These are phyloP conservation scores for Cladosporium phlei DNA, from an alignment of 2,329 filamentous ascomycete genomes.

Conservation along the genomic window DNA sequence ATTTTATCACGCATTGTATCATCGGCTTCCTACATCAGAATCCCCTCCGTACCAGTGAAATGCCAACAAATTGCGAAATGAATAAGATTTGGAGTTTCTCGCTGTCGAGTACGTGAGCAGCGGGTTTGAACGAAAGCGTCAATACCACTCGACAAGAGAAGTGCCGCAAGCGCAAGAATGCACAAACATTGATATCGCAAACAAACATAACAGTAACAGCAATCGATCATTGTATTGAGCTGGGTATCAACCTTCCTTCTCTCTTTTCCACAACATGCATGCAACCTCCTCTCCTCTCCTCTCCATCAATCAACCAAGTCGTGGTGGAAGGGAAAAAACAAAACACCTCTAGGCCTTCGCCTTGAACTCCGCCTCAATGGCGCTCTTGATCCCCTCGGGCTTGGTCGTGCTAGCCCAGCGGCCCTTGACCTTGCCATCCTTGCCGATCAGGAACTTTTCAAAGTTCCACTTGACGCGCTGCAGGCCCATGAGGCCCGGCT, in stretches of 20 bases:
- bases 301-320: background rate
- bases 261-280: background rate
- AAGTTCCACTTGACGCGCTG: constrained; percentile 99
- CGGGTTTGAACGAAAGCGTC: too few relatives aligned
- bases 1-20: too few relatives aligned
- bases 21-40: too few relatives aligned
- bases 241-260: constrained; percentile 4
- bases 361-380: constrained; percentile 67
- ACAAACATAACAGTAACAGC: too few relatives aligned
- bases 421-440: constrained; percentile 77
- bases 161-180: too few relatives aligned
- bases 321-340: too few relatives aligned
- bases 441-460: constrained; percentile 91
- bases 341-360: constrained; percentile 9
- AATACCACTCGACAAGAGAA: too few relatives aligned
- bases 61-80: too few relatives aligned
- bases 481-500: constrained; percentile 79
- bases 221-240: background rate
- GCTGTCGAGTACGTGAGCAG: too few relatives aligned
- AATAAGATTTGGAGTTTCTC: too few relatives aligned
- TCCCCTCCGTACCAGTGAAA: too few relatives aligned
- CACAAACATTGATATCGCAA: too few relatives aligned
- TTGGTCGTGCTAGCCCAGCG: constrained; percentile 86
- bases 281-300: background rate
- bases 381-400: constrained; percentile 72